phyloP scores from a whole-genome alignment of 306 rosid genomes.

The Citrullus colocynthis region DNA sequence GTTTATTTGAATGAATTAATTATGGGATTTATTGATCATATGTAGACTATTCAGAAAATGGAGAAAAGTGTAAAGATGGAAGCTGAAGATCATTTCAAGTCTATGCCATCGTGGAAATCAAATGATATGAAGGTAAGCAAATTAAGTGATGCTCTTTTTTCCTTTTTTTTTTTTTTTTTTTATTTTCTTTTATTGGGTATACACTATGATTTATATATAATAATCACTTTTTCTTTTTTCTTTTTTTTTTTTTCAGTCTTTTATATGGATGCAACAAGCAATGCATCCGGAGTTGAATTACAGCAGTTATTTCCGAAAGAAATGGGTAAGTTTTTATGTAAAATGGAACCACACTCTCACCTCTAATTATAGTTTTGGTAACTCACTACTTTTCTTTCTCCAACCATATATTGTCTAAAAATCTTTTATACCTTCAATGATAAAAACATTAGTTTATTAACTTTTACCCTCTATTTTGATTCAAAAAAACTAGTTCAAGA shows the following conservation, averaged over 20 bases:
- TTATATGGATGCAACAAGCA: slow-evolving; percentile 98
- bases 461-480: too few relatives aligned
- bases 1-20: too few relatives aligned
- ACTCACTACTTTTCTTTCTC: too few relatives aligned
- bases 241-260: slow-evolving; percentile 37
- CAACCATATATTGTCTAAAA: too few relatives aligned
- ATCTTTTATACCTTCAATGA: too few relatives aligned
- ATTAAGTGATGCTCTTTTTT: too few relatives aligned
- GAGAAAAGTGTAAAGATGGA: slow-evolving; percentile 42
- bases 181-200: neutral
- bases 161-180: too few relatives aligned
- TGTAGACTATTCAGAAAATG: slow-evolving; percentile 24
- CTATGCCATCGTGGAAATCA: slow-evolving; percentile 68
- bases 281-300: slow-evolving; percentile 97
- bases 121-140: slow-evolving; percentile 66
- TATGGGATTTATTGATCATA: neutral
- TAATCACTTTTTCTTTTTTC: too few relatives aligned
- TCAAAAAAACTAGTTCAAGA: too few relatives aligned
- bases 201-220: neutral
- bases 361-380: too few relatives aligned
- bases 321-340: slow-evolving; percentile 41
- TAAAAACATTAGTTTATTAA: too few relatives aligned
- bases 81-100: slow-evolving; percentile 32
- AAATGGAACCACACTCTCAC: too few relatives aligned
- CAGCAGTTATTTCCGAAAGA: slow-evolving; percentile 58